A percentile compares a stretch with the other conserved stretches of the same genome.
Conservation (phyloP, 768 basidiomycete genomes). For the Hemileccinum rubropunctum region DNA sequence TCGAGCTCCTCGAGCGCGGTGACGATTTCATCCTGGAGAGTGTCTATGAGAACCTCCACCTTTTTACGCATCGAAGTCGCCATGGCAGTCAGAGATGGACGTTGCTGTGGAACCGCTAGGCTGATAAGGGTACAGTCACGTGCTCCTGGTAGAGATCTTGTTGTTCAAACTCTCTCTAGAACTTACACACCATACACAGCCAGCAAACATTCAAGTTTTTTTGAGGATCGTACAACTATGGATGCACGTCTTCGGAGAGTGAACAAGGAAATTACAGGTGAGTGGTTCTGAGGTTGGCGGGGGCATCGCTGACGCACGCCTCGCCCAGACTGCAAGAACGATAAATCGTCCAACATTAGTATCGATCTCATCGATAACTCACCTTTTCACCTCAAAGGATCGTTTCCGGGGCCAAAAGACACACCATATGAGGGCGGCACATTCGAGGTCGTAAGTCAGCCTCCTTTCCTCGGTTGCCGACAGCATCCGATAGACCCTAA, state of each 20-base stretch:
- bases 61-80: slow-evolving; percentile 62
- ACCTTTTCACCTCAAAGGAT: slow-evolving; percentile 88
- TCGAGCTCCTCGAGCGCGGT: slow-evolving; percentile 76
- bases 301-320: slow-evolving; percentile 9
- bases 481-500: slow-evolving; percentile 1
- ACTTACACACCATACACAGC: no score
- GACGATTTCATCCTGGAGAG: slow-evolving; percentile 80
- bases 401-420: slow-evolving; percentile 87
- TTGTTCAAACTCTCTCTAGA: neutral
- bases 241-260: slow-evolving; percentile 88
- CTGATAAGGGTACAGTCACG: slow-evolving; percentile 22
- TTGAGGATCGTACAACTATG: slow-evolving; percentile 39
- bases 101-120: neutral
- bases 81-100: slow-evolving; percentile 6
- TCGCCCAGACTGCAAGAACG: slow-evolving; percentile 85
- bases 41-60: slow-evolving; percentile 72
- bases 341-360: slow-evolving; percentile 82
- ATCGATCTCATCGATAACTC: slow-evolving; percentile 88
- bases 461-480: slow-evolving; percentile 5
- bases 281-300: slow-evolving; percentile 12
- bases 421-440: slow-evolving; percentile 92
- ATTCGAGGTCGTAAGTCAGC: slow-evolving; percentile 78
- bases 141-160: slow-evolving; percentile 9
- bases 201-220: no score
- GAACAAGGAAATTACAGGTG: slow-evolving; percentile 91